phyloP scores from a whole-genome alignment of 495 filamentous ascomycete genomes.

The Talaromyces wortmannii region DNA sequence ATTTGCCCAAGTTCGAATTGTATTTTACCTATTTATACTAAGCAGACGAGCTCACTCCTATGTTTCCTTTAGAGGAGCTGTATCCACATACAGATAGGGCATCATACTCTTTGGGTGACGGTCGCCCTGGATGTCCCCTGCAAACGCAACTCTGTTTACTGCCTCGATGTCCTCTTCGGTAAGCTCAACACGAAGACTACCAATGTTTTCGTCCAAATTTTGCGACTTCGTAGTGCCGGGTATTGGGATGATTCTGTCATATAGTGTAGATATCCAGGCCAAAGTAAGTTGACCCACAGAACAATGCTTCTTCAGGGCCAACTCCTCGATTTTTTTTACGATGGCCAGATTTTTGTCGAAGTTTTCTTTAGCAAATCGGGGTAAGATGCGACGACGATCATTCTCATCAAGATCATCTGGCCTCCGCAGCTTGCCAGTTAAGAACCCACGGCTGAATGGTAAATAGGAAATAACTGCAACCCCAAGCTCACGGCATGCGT shows the following conservation, averaged over 20 bases:
- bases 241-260: slow-evolving; percentile 44
- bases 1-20: no score
- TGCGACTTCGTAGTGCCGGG: slow-evolving; percentile 44
- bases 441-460: slow-evolving; percentile 54
- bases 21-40: no score
- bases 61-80: no score
- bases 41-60: no score
- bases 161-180: slow-evolving; percentile 34
- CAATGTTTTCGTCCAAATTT: slow-evolving; percentile 47
- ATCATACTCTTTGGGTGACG: background rate
- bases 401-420: slow-evolving; percentile 30
- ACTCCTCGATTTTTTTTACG: slow-evolving; percentile 10
- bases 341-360: slow-evolving; percentile 4
- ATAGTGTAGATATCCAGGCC: slow-evolving; percentile 46
- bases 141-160: slow-evolving; percentile 31
- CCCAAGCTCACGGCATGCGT: slow-evolving; percentile 54
- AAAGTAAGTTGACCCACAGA: background rate
- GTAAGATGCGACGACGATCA: background rate
- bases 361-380: background rate
- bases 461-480: slow-evolving; percentile 55
- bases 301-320: slow-evolving; percentile 23
- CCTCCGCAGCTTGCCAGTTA: slow-evolving; percentile 40
- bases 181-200: slow-evolving; percentile 29
- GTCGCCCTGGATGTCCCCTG: slow-evolving; percentile 14
- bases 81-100: background rate